Evolutionary conservation across 2,329 filamentous ascomycete species (phyloP), one percentile per base, ranked within the genome.

Genomic region (Paramyrothecium roridum): DNA sequence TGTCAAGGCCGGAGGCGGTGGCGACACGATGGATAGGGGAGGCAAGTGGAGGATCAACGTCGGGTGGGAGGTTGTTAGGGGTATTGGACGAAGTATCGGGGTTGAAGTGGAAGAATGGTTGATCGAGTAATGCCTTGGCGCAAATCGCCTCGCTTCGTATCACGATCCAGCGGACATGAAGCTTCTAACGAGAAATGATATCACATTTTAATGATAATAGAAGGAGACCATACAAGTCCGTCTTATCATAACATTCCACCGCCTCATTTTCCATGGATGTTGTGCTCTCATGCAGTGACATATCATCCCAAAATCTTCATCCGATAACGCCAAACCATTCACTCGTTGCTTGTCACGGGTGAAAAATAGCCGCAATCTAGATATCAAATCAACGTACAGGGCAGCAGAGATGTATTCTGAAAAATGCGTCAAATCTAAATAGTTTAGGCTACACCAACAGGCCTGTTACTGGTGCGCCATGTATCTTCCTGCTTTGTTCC

Each of bases 401-500:
- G 26, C 26, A 30, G 26, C 26, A 30, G 26, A 6, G 26, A 30
- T 30, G 26, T 30, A 30, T 30, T 30, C 26, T 30, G 26, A 43
- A 43, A 37, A 6, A 43, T 43, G n/a, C 37, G n/a, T 19, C 13
- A 43, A 43, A 19, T 43, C 37, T 43, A 43, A 19, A 43, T 13
- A 43, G n/a, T 43, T 43, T 43, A 43, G 37, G 37, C 37, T 19
- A 43, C 37, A 19, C 37, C 22, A 48, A 45, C 43, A 52, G 21
- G 16, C 13, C 68, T 66, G 54, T 78, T 76, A 12, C 74, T 70
- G 4, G 65, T 56, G 19, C 73, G 71, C 93, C 92, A 96, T 2
- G 90, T 96, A 52, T 91, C 89, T 69, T 96, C 90, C 70, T 93
- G 89, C 67, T 85, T 92, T 2, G 91, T 96, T 8, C 91, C 90